phyloP scores from a whole-genome alignment of 768 basidiomycete species.

The Zangia roseola region DNA sequence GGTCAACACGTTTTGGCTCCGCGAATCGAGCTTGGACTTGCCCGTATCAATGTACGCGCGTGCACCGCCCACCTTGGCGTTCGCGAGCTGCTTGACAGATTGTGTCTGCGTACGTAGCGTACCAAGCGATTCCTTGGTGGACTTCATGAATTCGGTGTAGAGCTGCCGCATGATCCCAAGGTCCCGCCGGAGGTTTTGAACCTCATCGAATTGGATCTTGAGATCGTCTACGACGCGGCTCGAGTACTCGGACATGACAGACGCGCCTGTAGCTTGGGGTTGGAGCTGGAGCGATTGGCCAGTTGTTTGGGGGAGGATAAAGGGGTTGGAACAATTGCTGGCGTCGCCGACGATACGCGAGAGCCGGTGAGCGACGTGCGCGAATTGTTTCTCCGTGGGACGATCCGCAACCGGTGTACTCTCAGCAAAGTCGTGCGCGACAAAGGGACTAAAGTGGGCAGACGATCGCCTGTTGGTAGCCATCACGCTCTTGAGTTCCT shows the following conservation, averaged over 20 bases:
- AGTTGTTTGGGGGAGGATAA: constrained; percentile 60
- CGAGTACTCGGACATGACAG: constrained; percentile 69
- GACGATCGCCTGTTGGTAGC: constrained; percentile 54
- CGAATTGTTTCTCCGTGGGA: constrained; percentile 77
- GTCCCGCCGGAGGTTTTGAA: constrained; percentile 91
- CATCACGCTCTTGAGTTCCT: constrained; percentile 77
- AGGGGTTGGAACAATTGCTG: constrained; percentile 33
- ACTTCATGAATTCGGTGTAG: constrained; percentile 90
- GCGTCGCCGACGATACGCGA: constrained; percentile 62
- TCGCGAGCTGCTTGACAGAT: constrained; percentile 84
- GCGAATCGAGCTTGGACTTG: constrained; percentile 85
- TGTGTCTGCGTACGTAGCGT: constrained; percentile 81
- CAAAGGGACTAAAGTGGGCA: constrained; percentile 43
- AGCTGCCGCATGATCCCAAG: constrained; percentile 92
- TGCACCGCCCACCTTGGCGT: constrained; percentile 77
- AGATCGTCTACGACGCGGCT: constrained; percentile 75
- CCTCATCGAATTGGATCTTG: constrained; percentile 91
- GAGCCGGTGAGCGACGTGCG: constrained; percentile 66
- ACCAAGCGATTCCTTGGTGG: constrained; percentile 83
- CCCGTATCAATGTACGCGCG: constrained; percentile 88
- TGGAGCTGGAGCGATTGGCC: constrained; percentile 58
- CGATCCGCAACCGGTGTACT: constrained; percentile 62
- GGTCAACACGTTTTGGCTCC: constrained; percentile 87
- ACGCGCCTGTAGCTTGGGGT: constrained; percentile 75
- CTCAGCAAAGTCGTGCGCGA: constrained; percentile 57